Percentiles rank a stretch among this genome's conserved stretches.
Evolutionary conservation across 176 grass and related monocot species (phyloP).

Genomic region (Musa itinerans): DNA sequence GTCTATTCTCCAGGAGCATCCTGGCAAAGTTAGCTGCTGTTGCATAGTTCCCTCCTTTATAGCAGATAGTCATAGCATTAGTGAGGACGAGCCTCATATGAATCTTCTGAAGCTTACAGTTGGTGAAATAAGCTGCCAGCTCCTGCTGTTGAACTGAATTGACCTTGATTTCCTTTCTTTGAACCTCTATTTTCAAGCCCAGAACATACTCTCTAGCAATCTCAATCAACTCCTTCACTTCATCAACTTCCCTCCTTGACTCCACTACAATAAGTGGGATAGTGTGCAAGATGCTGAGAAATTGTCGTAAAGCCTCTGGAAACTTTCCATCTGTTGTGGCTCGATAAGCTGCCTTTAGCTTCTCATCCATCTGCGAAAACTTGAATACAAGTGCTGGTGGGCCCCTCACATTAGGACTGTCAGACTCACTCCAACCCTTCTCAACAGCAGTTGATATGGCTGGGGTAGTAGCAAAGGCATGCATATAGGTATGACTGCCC

Average conservation of each 20-base stretch:
- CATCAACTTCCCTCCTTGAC: slow-evolving; percentile 87
- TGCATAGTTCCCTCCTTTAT: slow-evolving; percentile 51
- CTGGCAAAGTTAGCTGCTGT: slow-evolving; percentile 72
- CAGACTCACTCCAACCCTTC: slow-evolving; percentile 83
- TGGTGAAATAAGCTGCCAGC: slow-evolving; percentile 77
- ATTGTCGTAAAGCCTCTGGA: slow-evolving; percentile 72
- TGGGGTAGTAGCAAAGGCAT: slow-evolving; percentile 45
- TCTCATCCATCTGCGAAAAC: slow-evolving; percentile 88
- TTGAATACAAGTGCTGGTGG: slow-evolving; percentile 81
- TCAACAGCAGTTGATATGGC: slow-evolving; percentile 79
- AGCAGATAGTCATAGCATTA: slow-evolving; percentile 75
- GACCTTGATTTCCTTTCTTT: slow-evolving; percentile 67
- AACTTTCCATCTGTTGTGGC: slow-evolving; percentile 82
- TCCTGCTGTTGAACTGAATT: slow-evolving; percentile 48
- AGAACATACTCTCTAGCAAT: slow-evolving; percentile 86
- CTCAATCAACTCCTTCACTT: slow-evolving; percentile 89
- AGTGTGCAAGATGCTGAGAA: slow-evolving; percentile 74
- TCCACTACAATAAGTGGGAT: slow-evolving; percentile 80
- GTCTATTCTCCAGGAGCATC: slow-evolving; percentile 82
- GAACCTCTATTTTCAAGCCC: slow-evolving; percentile 82
- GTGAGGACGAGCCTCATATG: slow-evolving; percentile 64
- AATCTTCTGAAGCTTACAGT: slow-evolving; percentile 79
- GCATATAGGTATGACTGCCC: slow-evolving; percentile 73
- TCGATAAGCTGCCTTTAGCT: slow-evolving; percentile 77
- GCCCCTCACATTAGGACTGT: slow-evolving; percentile 80